Base-by-base conservation (phyloP, 805 yeast species). In the Priceomyces carsonii region DNA sequence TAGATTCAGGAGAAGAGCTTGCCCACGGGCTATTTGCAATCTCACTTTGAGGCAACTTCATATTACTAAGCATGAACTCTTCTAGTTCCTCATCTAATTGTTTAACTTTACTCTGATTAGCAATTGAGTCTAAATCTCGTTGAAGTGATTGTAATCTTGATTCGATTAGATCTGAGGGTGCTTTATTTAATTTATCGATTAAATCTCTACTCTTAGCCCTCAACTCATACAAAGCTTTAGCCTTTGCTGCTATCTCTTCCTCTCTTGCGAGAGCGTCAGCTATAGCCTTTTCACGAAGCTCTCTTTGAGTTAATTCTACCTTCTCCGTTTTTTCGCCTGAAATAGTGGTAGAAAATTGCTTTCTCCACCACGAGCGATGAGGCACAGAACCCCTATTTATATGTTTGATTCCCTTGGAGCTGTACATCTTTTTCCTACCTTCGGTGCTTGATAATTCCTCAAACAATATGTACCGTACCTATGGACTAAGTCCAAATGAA, bases 211-310 rank as follows among this genome's bases (percentile, higher is more conserved):
- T 56, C 24, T 48, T 38, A 13, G 46, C 40, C 37, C 54, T 59
- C 37, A 62, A 52, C 40, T 64, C 64, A 14, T 66, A 51, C 27
- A 66, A 44, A 14, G 57, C 53, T 38, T 62, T 63, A 25, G 63
- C 59, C 33, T 45, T 59, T 12, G 61, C 58, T 22, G 55, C 44
- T n/a, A 59, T 62, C 40, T 61, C 71, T 51, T 66, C 71, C 36
- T 67, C 73, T 38, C 55, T 52, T 6, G 71, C 71, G n/a, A 64
- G 50, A 1, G 72, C 71, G 39, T 65, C 71, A 2, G 70, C 68
- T 29, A 67, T 42, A n/a, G 66, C 69, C 37, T 47, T 54, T 40
- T 67, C 72, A 44, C 72, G 60, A 24, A 59, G 39, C 30, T 58
- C 59, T 38, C 52, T 58, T 38, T 58, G 64, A 25, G 48, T 32